Base-by-base conservation (phyloP, 441 rosid genomes). In the Pelargonium cotyledonis region DNA sequence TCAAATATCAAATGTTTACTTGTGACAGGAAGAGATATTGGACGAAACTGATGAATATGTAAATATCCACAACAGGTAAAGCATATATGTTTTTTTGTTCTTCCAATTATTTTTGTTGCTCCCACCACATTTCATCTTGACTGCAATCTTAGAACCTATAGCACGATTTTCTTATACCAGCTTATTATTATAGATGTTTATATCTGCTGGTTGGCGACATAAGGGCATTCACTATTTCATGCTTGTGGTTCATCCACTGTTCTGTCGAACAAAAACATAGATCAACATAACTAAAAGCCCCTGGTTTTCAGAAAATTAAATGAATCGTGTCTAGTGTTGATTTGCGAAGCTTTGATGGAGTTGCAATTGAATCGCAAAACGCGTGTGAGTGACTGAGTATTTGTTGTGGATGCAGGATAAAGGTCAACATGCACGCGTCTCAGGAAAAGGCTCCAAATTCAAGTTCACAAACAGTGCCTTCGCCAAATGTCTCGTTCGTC, bases 31-130 rank as follows among this genome's bases (percentile, higher is more conserved):
- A 85, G 99, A 94, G 84, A 94, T 94, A 60, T 94, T 84, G 49
- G 99, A 94, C n/a, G 99, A 94, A 81, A 94, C 96, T 0, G 99
- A 94, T 58, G 63, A 58, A 21, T 58, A 85, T 44, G 86, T 89
- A 64, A 89, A 87, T 76, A 84, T 87, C 66, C 90, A 84, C 78
- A 89, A 89, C 82, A 84, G 85, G 88, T 81, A 51, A 69, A 64
- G 31, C 31, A 19, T 21, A 58, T 1, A 57, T 7, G 23, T 5
- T 35, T 1, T 35, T 35, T 35, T 19, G 4, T 18, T 2, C 6
- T 19, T 4, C 10, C 19, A n/a, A 53, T 16, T 6, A 35, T 35
- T 35, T 19, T 5, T 10, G 6, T 6, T 6, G 60, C 7, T 53
- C 60, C 1, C 12, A 57, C 19, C 19, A 57, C 23, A 16, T 1